Evolutionary conservation across 768 basidiomycete species (phyloP), one percentile per base, ranked within the genome.

Genomic region (Obba rivulosa): DNA sequence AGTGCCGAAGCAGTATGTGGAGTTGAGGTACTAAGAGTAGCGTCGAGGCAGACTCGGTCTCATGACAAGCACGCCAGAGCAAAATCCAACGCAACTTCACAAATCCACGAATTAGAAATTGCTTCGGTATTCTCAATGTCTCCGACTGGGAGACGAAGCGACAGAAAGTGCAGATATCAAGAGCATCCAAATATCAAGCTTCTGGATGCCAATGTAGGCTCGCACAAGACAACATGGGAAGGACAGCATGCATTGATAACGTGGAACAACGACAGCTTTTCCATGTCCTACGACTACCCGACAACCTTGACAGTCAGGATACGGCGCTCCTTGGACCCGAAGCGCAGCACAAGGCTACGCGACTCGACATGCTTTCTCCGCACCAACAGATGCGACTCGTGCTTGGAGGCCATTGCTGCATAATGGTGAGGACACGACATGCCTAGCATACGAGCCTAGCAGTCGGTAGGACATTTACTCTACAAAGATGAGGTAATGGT

Each of bases 391-490:
- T 47, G 44, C 48, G 53, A 45, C 43, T 43, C 41, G 34, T 22
- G n/a, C 23, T 37, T 46, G 25, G 49, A 40, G 34, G 40, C 36
- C 44, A 40, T 49, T 46, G 37, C 45, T 41, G 44, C 54, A 41
- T 51, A 43, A 25, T 43, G 44, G 36, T 49, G 28, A 50, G 53
- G 51, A 39, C 50, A 53, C 53, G 54, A 45, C 57, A 53, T 55
- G 44, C 57, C 49, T 54, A 53, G 53, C 49, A 48, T 56, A 55
- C 59, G 57, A 59, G 53, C 61, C 60, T 51, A 57, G 59, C 44
- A 52, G 55, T 51, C 56, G 51, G 41, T 28, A 25, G 40, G 54
- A 52, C 55, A 44, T 50, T 63, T 63, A 63, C 62, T 63, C 62
- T 63, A 55, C 38, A 51, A 24, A 23, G 37, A 21, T 22, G 39